A percentile compares a stretch with the other conserved stretches of the same genome.
Conservation (phyloP, 1,284 basidiomycete species). For the Pseudozyma sp. region DNA sequence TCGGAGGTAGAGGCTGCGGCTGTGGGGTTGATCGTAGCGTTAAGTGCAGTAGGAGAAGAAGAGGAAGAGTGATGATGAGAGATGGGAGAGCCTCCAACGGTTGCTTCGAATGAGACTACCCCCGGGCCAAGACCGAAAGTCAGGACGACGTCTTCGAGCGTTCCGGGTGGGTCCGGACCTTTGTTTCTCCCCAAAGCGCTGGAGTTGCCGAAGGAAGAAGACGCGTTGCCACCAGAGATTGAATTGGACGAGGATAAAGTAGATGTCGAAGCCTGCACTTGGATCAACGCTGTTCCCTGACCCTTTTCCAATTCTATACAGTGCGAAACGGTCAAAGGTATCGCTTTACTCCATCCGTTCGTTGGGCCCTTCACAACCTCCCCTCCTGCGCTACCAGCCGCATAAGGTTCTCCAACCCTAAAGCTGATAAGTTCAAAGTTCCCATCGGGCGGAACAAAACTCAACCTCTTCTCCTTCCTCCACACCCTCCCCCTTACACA, state of each 20-base stretch:
- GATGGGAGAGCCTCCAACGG: conserved; percentile 26
- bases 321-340: conserved; percentile 18
- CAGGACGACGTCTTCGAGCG: conserved; percentile 51
- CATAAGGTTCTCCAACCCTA: conserved; percentile 69
- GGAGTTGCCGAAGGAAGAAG: conserved; percentile 3
- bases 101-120: conserved; percentile 54
- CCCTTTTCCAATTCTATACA: conserved; percentile 33
- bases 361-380: conserved; percentile 15
- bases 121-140: conserved; percentile 53
- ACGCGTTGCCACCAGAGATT: background rate
- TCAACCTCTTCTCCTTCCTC: conserved; percentile 65
- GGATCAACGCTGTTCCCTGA: conserved; percentile 20
- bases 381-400: conserved; percentile 1
- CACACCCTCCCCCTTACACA: conserved; percentile 86
- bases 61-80: conserved; percentile 2
- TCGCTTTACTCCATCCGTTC: conserved; percentile 33
- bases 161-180: conserved; percentile 14
- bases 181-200: conserved; percentile 1
- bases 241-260: conserved; percentile 9
- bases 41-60: conserved; percentile 1
- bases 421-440: conserved; percentile 52
- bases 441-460: conserved; percentile 64
- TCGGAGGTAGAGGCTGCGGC: conserved; percentile 22
- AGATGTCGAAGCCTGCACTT: conserved; percentile 12
- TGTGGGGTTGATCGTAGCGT: conserved; percentile 9